Percentiles rank a stretch among this genome's conserved stretches.
These are phyloP conservation scores for Coemansia sp. DNA, from an alignment of 192 early-diverging fungal species.

Conservation along the genomic window DNA sequence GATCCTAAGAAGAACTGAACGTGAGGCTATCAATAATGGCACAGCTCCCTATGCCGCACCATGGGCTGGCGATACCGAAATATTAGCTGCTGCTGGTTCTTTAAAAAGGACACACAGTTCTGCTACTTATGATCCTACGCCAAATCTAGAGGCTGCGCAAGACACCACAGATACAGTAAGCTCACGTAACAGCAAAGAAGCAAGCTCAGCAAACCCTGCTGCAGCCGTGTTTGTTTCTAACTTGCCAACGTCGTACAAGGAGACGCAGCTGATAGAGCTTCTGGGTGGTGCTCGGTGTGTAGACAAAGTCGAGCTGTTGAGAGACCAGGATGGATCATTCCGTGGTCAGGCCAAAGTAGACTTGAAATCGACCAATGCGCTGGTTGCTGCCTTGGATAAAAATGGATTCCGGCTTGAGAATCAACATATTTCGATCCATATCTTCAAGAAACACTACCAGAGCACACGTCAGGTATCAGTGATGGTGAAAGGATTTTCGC, in stretches of 20 bases:
- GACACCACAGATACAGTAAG: neutral
- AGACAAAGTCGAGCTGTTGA: conserved; percentile 12
- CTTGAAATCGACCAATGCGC: conserved; percentile 14
- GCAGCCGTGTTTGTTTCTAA: conserved; percentile 26
- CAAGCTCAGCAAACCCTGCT: neutral
- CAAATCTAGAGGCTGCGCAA: neutral
- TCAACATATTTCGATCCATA: conserved; percentile 32
- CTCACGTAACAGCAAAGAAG: neutral
- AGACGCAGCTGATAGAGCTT: conserved; percentile 6
- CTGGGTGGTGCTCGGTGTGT: conserved; percentile 20
- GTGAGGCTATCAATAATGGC: neutral
- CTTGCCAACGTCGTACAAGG: conserved; percentile 17
- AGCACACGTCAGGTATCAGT: conserved; percentile 12
- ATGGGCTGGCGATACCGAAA: neutral
- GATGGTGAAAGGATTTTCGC: conserved; percentile 36
- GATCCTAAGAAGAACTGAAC: conserved; percentile 21
- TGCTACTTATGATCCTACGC: neutral
- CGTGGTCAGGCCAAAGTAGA: conserved; percentile 32
- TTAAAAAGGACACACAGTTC: neutral
- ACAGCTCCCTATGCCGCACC: neutral
- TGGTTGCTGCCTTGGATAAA: conserved; percentile 40
- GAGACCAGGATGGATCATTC: conserved; percentile 24
- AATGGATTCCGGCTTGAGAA: conserved; percentile 24
- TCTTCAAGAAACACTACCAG: conserved; percentile 20
- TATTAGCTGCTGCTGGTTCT: neutral